These are phyloP conservation scores for Filobasidium wieringae DNA, from an alignment of 768 basidiomycete genomes.

Conservation along the genomic window DNA sequence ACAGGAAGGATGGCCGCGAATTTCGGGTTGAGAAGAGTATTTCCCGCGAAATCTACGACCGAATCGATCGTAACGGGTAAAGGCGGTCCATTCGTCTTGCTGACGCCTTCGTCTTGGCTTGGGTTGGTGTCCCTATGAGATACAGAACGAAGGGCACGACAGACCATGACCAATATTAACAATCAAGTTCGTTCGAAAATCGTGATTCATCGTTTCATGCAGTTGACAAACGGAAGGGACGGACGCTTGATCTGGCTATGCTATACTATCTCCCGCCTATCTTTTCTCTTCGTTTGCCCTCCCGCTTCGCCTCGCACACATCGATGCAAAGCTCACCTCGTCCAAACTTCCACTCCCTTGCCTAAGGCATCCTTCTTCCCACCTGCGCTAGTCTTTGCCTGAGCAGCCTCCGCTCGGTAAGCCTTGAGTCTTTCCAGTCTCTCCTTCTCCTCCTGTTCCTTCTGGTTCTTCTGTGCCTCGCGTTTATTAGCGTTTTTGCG, in stretches of 20 bases:
- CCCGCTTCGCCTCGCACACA: too few species aligned
- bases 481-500: slow-evolving; percentile 6
- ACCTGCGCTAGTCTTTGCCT: neutral
- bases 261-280: neutral
- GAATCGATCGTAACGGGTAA: slow-evolving; percentile 57
- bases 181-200: too few species aligned
- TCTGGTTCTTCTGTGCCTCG: slow-evolving; percentile 7
- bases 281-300: neutral
- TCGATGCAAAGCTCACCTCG: neutral
- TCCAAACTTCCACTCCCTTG: neutral
- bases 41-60: slow-evolving; percentile 61
- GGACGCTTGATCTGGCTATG: too few species aligned
- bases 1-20: too few species aligned
- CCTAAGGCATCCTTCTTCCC: neutral
- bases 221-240: too few species aligned
- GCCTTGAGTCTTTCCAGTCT: slow-evolving; percentile 3
- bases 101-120: too few species aligned
- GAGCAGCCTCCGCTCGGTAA: slow-evolving; percentile 2
- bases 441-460: slow-evolving; percentile 9
- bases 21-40: slow-evolving; percentile 77
- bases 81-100: neutral
- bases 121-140: too few species aligned
- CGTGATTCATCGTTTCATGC: too few species aligned
- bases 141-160: too few species aligned
- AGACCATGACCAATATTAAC: too few species aligned